Base-by-base conservation (phyloP, 805 yeast genomes). In the Wickerhamomyces bovis region DNA sequence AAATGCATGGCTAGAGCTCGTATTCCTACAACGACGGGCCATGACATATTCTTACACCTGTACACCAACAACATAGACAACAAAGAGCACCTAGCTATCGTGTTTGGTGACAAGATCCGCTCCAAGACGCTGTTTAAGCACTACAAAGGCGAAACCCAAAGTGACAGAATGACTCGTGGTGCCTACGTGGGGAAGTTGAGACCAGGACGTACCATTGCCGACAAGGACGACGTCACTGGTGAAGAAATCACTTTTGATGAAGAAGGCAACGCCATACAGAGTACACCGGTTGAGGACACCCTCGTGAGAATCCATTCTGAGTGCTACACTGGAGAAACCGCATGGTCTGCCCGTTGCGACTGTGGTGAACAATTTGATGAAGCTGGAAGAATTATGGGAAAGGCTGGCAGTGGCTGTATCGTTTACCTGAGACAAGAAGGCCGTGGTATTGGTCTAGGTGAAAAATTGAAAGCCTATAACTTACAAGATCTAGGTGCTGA, bases 331-430 rank as follows among this genome's bases (percentile, higher is more conserved):
- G 99, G 99, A 3, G 99, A 94, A 63, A 94, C 97, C 1, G 98
- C 97, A 10, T 94, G 99, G 99, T 81, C 92, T 48, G 98, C 99
- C 1, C 77, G 99, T 46, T 94, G 99, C 66, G 99, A 94, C 67
- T 94, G 99, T 68, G 99, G 99, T 19, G 99, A 94, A 67, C 99
- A 94, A 70, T 87, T 94, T 58, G 97, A 94, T 66, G 97, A 95
- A 66, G 98, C 98, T 2, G 99, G 97, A 9, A 76, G 95, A 52
- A 66, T 89, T 39, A 94, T 94, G 92, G 96, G 96, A 7, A 70
- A 75, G 47, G 75, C 74, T 42, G 96, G 96, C 16, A 85, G 81
- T 54, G 99, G 99, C 20, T 90, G 96, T 56, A 89, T 94, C 43
- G 98, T 94, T 2, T 94, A 94, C 63, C 71, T 94, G 53, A 79